Evolutionary conservation across 345 rosid species (phyloP).

Genomic region (Kandelia obovata): DNA sequence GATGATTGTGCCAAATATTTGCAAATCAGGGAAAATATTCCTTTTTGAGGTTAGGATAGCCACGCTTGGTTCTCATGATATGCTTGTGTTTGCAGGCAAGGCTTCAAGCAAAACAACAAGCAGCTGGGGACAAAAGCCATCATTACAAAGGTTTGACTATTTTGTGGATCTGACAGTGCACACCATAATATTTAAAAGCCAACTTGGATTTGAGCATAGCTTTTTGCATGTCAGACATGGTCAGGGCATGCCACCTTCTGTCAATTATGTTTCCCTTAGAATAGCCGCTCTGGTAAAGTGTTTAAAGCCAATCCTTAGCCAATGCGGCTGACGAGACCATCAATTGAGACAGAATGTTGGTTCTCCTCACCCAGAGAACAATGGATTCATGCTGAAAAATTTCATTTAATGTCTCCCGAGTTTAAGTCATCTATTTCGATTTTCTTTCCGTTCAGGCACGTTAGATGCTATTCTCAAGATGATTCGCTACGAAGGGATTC

Average conservation of each 20-base stretch:
- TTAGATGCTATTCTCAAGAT: conserved; percentile 81
- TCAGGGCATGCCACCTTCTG: too few relatives aligned
- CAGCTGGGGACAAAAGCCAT: conserved; percentile 67
- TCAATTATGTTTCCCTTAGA: neutral
- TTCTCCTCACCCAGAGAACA: too few relatives aligned
- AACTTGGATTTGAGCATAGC: neutral
- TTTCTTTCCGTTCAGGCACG: conserved; percentile 46
- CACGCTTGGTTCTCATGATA: neutral
- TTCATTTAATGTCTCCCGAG: neutral
- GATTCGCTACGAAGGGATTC: conserved; percentile 75
- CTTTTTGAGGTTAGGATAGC: neutral
- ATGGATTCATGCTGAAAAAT: neutral
- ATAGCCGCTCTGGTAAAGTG: neutral
- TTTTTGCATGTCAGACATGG: neutral
- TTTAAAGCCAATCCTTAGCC: neutral
- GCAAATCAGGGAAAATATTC: neutral
- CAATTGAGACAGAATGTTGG: too few relatives aligned
- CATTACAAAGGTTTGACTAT: conserved; percentile 63
- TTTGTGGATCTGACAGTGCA: neutral
- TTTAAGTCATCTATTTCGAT: neutral
- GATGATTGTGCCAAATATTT: neutral
- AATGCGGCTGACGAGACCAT: neutral
- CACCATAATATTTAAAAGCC: too few relatives aligned
- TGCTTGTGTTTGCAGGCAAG: conserved; percentile 48
- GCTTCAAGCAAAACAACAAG: conserved; percentile 87